Conservation (phyloP, 352 stramenopile genomes). For the Pythium guiyangense region DNA sequence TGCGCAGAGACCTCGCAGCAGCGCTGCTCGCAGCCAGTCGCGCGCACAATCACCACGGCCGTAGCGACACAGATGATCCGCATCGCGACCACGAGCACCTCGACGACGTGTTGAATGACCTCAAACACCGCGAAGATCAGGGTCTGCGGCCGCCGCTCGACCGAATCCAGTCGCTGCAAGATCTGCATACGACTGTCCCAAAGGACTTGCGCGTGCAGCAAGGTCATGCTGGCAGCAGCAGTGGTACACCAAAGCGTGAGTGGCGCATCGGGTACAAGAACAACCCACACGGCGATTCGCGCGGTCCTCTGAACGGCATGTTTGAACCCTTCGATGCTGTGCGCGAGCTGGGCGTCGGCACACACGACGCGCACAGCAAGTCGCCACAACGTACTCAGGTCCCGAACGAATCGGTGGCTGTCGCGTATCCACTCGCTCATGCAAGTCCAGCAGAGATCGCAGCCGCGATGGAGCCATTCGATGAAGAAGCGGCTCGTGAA, state of each 20-base stretch:
- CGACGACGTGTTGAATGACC: conserved; percentile 48
- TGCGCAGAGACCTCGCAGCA: conserved; percentile 31
- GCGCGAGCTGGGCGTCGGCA: conserved; percentile 14
- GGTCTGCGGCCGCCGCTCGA: conserved; percentile 45
- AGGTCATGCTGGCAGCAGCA: not conserved
- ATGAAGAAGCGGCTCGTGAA: conserved; percentile 15
- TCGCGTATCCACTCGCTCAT: conserved; percentile 26
- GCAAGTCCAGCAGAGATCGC: conserved; percentile 8
- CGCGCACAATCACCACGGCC: conserved; percentile 4
- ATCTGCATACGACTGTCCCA: conserved; percentile 46
- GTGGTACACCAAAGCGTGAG: conserved; percentile 14
- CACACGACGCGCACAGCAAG: no score
- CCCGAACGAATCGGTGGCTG: conserved; percentile 6
- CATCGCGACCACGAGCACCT: conserved; percentile 13
- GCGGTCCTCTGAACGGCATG: conserved; percentile 27
- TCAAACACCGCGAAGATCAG: conserved; percentile 44
- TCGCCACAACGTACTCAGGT: conserved; percentile 3
- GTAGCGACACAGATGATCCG: conserved; percentile 3
- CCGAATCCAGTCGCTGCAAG: conserved; percentile 32
- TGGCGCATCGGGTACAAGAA: conserved; percentile 55
- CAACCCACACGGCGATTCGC: conserved; percentile 13
- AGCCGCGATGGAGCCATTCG: conserved; percentile 15
- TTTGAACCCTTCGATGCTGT: conserved; percentile 44
- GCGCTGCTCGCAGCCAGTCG: conserved; percentile 17
- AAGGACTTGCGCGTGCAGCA: conserved; percentile 22